These are phyloP conservation scores for Ophiostoma australiae DNA, from an alignment of 2,329 filamentous ascomycete species.

Conservation along the genomic window DNA sequence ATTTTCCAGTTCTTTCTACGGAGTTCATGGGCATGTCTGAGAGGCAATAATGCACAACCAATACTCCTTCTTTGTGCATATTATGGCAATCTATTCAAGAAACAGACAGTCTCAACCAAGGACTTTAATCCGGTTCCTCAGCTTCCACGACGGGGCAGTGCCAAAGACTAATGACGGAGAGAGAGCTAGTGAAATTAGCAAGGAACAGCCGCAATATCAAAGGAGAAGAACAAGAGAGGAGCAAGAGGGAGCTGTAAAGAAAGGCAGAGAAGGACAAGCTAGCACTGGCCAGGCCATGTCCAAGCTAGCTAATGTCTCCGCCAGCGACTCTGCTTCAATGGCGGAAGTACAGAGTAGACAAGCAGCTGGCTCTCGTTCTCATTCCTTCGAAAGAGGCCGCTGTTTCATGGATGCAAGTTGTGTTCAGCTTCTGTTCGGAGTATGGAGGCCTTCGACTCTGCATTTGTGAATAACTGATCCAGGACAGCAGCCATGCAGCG, in stretches of 20 bases:
- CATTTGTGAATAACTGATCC: background rate
- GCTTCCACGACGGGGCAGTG: slow-evolving; percentile 9
- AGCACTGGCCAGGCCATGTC: background rate
- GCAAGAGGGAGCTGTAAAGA: background rate
- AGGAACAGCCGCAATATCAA: slow-evolving; percentile 12
- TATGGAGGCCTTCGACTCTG: background rate
- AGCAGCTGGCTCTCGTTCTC: background rate
- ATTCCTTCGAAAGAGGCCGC: background rate
- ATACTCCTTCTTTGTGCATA: slow-evolving; percentile 10
- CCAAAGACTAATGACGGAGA: background rate
- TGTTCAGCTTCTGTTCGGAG: background rate
- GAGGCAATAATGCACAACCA: slow-evolving; percentile 2
- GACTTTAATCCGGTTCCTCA: background rate
- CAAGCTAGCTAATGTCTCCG: background rate
- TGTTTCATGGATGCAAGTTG: background rate
- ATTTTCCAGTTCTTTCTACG: slow-evolving; percentile 3
- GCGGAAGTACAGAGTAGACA: background rate
- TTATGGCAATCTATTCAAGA: background rate
- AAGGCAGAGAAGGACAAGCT: too few relatives aligned
- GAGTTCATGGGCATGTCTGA: background rate
- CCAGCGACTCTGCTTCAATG: background rate
- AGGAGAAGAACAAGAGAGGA: background rate
- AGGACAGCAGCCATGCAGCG: background rate
- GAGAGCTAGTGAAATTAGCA: slow-evolving; percentile 1
- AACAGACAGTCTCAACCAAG: too few relatives aligned